Base-by-base conservation (phyloP, 768 basidiomycete genomes). In the Sistotremastrum suecicum region DNA sequence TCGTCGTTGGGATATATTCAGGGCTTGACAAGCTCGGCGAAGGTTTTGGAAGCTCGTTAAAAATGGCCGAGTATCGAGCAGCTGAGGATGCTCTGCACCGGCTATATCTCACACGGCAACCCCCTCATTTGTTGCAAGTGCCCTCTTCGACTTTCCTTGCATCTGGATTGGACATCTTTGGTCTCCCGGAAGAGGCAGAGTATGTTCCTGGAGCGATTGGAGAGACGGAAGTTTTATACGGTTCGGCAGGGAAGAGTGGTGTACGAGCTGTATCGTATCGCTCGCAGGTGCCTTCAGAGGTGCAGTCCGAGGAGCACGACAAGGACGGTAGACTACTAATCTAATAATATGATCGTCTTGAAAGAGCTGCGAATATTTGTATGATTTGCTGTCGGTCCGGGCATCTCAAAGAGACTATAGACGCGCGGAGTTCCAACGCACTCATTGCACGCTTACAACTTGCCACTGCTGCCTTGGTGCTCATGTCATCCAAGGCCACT, bases 21-120 rank as follows among this genome's bases (percentile, higher is more conserved):
- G 89, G 79, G 37, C 69, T 64, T 48, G 86, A 76, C 59, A 76
- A 95, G 62, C 75, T 99, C 2, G 89, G 92, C 4, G 92, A 99
- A 63, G 91, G 92, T 9, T 89, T 92, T 57, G 95, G 95, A 44
- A 82, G 78, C 53, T 91, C 87, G 3, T 65, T 97, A 45, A 80
- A 76, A 60, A 98, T 98, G 94, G 90, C 90, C 10, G 90, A 97
- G 63, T 92, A 76, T 64, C 71, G 94, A 47, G 88, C 88, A 10
- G 83, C 84, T 6, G 88, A 94, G 63, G 87, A 91, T 54, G 76
- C 88, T 0, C 67, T 92, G 29, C 76, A 81, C 50, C 72, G 87
- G 38, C 67, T 91, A 20, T 92, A 89, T 63, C 75, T 92, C 48
- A 88, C 86, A 7, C 74, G 72, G 51, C 77, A 77, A 43, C 86